Evolutionary conservation across 768 basidiomycete species (phyloP).

Genomic region (Lepiota venenata): DNA sequence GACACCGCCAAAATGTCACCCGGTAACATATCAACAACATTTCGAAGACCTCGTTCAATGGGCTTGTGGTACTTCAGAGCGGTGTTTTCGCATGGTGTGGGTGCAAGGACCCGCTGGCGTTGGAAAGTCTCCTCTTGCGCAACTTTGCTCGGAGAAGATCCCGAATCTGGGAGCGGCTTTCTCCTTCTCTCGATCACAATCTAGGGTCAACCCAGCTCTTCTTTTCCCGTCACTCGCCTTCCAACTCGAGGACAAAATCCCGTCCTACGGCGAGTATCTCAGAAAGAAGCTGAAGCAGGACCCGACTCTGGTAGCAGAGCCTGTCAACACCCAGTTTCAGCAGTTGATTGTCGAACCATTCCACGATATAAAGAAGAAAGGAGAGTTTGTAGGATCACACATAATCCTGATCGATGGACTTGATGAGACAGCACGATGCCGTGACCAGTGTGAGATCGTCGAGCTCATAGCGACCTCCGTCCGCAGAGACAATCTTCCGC

Average conservation of each 20-base stretch:
- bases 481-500: neutral
- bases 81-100: too few species aligned
- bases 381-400: neutral
- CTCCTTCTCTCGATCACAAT: constrained; percentile 2
- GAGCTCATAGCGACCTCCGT: neutral
- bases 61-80: too few species aligned
- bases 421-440: constrained; percentile 3
- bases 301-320: neutral
- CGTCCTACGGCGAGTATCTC: neutral
- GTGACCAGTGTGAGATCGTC: neutral
- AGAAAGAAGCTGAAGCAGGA: neutral
- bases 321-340: neutral
- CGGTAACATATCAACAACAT: too few species aligned
- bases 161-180: neutral
- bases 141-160: too few species aligned
- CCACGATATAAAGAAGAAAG: neutral
- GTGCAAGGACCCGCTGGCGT: too few species aligned
- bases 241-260: neutral
- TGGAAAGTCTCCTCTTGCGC: too few species aligned
- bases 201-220: neutral
- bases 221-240: constrained; percentile 2
- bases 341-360: neutral
- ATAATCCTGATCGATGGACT: constrained; percentile 13
- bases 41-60: too few species aligned
- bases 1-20: too few species aligned